These are phyloP conservation scores for Cupressus sempervirens DNA, from an alignment of 75 land plant species.

Conservation along the genomic window DNA sequence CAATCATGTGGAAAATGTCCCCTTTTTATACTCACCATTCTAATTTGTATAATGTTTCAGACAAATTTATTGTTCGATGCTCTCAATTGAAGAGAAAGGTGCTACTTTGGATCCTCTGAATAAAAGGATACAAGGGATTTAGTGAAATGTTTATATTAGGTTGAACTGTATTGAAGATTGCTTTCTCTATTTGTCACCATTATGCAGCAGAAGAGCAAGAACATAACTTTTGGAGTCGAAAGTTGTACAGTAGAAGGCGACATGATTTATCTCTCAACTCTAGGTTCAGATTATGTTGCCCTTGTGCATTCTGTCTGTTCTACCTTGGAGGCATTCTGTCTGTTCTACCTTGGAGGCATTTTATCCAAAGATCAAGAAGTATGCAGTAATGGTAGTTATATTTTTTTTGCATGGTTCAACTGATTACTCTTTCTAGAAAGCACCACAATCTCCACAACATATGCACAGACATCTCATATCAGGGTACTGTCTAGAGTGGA, in stretches of 20 bases:
- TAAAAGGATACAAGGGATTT: not conserved
- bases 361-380: not conserved
- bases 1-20: not conserved
- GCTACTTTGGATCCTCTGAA: not conserved
- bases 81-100: not conserved
- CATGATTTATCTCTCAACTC: not conserved
- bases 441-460: not conserved
- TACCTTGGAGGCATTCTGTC: not conserved
- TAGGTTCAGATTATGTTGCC: not conserved
- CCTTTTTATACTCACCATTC: not conserved
- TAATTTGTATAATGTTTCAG: not conserved
- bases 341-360: not conserved
- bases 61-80: not conserved
- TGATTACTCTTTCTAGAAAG: not conserved
- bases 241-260: not conserved
- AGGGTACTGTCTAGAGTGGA: not conserved
- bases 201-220: constrained; percentile 1
- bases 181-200: not conserved
- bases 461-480: not conserved
- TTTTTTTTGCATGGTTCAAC: not conserved
- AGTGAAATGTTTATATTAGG: not conserved
- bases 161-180: not conserved
- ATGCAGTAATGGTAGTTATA: not conserved
- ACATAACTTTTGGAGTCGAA: not conserved
- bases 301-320: not conserved